Evolutionary conservation across 257 asterid genomes (phyloP), one percentile per base, ranked within the genome.

Genomic region (Perilla frutescens): DNA sequence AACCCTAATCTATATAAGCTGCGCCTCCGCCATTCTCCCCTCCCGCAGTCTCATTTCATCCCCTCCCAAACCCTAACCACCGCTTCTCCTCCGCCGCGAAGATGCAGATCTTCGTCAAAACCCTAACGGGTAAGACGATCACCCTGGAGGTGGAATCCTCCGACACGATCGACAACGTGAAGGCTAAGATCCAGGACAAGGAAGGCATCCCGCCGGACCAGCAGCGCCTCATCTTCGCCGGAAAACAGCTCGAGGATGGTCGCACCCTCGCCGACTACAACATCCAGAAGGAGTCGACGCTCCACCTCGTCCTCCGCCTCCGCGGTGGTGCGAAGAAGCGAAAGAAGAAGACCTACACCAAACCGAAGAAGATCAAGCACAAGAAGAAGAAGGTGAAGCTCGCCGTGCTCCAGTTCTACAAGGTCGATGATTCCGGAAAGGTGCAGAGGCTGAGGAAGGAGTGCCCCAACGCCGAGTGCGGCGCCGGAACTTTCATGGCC

Each of bases 101-200:
- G 83, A 88, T 88, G 94, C 91, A 88, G 87, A 88, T 88, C 88
- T 88, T 88, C 88, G 94, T 88, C 53, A 88, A 88, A 69, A 88
- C 94, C 88, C 94, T 88, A 26, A 88, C 91, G 81, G 93, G 93
- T 15, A 88, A 88, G 66, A 88, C 93, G 1, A 86, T 86, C 26
- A 86, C 91, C 66, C 76, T 84, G 1, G 89, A 86, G 82, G 91
- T 86, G 0, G 91, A 86, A 36, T 86, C 90, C 75, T 86, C 88
- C 62, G 88, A 86, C 75, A 86, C 90, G 13, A 83, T 86, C 40
- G 88, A 86, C 80, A 83, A 86, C 15, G 90, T 83, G 60, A 85
- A 85, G 76, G 80, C 84, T 32, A 85, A 85, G 77, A 85, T 85
- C 72, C 86, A 85, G 76, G 90, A 85, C 75, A 85, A 83, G 83